Evolutionary conservation across 441 rosid genomes (phyloP).

Genomic region (Pelargonium citronellum): DNA sequence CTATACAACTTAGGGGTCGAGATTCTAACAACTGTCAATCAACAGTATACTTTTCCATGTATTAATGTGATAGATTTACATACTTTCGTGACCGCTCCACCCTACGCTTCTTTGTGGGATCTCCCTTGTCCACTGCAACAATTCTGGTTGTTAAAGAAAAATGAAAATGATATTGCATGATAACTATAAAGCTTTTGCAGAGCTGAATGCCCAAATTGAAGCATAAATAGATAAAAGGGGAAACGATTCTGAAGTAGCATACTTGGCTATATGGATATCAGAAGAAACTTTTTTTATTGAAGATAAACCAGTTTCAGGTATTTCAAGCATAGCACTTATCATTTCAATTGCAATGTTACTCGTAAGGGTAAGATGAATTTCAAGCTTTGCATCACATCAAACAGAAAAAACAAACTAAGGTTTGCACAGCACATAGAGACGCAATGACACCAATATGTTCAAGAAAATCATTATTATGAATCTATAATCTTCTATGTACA

Average conservation of each 20-base stretch:
- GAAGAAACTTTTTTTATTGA: background rate
- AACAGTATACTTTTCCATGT: background rate
- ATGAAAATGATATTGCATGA: conserved; percentile 8
- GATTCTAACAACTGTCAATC: background rate
- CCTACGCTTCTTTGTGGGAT: conserved; percentile 66
- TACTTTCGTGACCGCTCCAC: conserved; percentile 75
- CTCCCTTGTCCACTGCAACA: conserved; percentile 55
- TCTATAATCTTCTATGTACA: background rate
- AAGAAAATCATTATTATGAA: background rate
- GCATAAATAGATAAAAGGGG: background rate
- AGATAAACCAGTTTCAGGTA: background rate
- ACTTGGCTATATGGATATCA: background rate
- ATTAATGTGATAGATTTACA: conserved; percentile 17
- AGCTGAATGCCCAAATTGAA: background rate
- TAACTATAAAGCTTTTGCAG: conserved; percentile 4
- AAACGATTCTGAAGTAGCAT: background rate
- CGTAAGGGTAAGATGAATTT: background rate
- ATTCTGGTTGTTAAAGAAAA: conserved; percentile 17
- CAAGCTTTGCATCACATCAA: background rate
- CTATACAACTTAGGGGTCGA: background rate
- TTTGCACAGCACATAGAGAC: background rate
- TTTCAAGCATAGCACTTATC: background rate
- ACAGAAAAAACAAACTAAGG: background rate
- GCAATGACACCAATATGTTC: background rate
- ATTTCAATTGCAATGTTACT: background rate